These are phyloP conservation scores for Penicillium decumbens DNA, from an alignment of 2,329 filamentous ascomycete species.

Conservation along the genomic window DNA sequence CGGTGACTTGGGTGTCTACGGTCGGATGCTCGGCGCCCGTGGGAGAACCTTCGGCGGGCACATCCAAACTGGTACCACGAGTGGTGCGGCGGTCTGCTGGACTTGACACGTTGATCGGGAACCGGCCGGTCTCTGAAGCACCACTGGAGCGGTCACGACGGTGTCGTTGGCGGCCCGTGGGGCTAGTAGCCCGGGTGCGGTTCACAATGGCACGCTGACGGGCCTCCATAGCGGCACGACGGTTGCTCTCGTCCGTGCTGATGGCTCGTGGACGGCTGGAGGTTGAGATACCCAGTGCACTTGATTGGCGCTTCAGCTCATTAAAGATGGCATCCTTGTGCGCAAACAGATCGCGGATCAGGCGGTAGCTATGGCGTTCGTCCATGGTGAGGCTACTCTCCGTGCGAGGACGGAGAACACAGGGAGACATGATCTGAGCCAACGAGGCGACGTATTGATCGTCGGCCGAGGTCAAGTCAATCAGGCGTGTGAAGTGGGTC, in stretches of 20 bases:
- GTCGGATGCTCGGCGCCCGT: conserved; percentile 35
- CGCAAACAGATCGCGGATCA: conserved; percentile 85
- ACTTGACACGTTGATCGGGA: conserved; percentile 70
- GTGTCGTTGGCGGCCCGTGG: conserved; percentile 54
- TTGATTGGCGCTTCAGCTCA: conserved; percentile 74
- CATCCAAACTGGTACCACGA: conserved; percentile 69
- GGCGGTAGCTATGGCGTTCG: conserved; percentile 84
- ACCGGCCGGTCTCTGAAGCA: conserved; percentile 70
- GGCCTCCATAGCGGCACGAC: conserved; percentile 90
- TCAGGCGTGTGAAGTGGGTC: conserved; percentile 94
- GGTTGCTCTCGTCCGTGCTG: conserved; percentile 92
- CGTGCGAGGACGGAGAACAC: conserved; percentile 77
- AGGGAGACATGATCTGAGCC: conserved; percentile 71
- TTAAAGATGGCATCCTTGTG: conserved; percentile 95
- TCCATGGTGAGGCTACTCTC: conserved; percentile 92
- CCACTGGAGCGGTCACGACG: conserved; percentile 73
- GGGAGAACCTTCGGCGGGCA: conserved; percentile 58
- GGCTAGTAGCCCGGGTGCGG: conserved; percentile 70
- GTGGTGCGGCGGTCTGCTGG: conserved; percentile 51
- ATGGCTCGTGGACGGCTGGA: conserved; percentile 73
- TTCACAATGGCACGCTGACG: conserved; percentile 72
- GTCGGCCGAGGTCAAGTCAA: conserved; percentile 93
- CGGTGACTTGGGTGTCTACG: conserved; percentile 24
- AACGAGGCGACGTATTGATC: conserved; percentile 75
- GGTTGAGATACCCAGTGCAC: conserved; percentile 44